Conservation (phyloP, 306 rosid genomes). For the Hippophae gyantsensis region DNA sequence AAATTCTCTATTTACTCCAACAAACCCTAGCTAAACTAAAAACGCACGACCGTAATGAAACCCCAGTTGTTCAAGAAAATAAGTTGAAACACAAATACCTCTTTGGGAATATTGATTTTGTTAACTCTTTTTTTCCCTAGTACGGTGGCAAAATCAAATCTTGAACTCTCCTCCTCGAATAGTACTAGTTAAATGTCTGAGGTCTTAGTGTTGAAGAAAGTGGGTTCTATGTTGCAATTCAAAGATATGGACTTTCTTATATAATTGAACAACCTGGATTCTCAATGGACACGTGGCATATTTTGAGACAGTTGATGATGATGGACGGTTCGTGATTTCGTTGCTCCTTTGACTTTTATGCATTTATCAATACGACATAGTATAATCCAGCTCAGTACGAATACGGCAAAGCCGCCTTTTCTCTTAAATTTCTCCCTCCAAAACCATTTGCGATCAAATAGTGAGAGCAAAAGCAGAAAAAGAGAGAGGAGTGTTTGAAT, state of each 20-base stretch:
- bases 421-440: conserved; percentile 26
- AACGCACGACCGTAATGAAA: background rate
- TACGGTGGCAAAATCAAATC: no score
- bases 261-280: background rate
- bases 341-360: no score
- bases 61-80: background rate
- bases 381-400: background rate
- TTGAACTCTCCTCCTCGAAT: no score
- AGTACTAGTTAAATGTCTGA: no score
- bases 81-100: conserved; percentile 15
- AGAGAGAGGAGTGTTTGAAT: no score
- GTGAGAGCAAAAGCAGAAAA: background rate
- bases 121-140: background rate
- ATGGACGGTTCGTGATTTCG: background rate
- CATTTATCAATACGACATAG: background rate
- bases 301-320: background rate
- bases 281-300: conserved; percentile 22
- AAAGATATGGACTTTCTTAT: no score
- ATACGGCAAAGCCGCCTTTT: background rate
- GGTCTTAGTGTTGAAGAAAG: no score
- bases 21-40: conserved; percentile 19
- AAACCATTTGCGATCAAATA: conserved; percentile 12
- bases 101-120: background rate
- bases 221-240: no score
- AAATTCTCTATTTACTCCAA: background rate